These are phyloP conservation scores for Tricholoma hemisulphureum DNA, from an alignment of 768 basidiomycete species.

Conservation along the genomic window DNA sequence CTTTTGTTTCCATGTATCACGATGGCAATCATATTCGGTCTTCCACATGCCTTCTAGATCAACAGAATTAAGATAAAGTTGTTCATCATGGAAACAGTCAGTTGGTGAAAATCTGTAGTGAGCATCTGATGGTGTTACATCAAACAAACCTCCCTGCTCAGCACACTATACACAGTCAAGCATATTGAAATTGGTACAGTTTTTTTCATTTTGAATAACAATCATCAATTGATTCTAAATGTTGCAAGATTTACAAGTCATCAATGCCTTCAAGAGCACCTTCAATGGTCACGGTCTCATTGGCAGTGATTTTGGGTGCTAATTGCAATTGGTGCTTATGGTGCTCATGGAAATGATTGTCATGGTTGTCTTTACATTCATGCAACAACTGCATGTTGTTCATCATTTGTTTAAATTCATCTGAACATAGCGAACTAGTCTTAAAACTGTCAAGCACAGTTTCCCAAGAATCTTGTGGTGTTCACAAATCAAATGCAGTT, in stretches of 20 bases:
- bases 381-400: too few species aligned
- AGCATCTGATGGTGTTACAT: not conserved
- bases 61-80: not conserved
- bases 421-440: too few species aligned
- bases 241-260: not conserved
- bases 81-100: not conserved
- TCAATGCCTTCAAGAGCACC: not conserved
- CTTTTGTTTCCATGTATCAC: not conserved
- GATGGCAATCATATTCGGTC: not conserved
- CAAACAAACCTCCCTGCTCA: not conserved
- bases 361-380: too few species aligned
- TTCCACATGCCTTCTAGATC: not conserved
- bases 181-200: not conserved
- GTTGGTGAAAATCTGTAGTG: not conserved
- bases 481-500: too few species aligned
- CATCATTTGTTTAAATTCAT: conserved; percentile 13
- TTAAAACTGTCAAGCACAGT: conserved; percentile 16
- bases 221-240: not conserved
- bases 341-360: too few species aligned
- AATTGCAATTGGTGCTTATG: conserved; percentile 29
- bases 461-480: too few species aligned
- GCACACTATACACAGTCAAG: not conserved
- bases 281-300: not conserved
- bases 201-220: not conserved
- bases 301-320: conserved; percentile 6